Evolutionary conservation across 192 early-diverging fungal species (phyloP), one percentile per base, ranked within the genome.

Genomic region (Paraglomus occultum): DNA sequence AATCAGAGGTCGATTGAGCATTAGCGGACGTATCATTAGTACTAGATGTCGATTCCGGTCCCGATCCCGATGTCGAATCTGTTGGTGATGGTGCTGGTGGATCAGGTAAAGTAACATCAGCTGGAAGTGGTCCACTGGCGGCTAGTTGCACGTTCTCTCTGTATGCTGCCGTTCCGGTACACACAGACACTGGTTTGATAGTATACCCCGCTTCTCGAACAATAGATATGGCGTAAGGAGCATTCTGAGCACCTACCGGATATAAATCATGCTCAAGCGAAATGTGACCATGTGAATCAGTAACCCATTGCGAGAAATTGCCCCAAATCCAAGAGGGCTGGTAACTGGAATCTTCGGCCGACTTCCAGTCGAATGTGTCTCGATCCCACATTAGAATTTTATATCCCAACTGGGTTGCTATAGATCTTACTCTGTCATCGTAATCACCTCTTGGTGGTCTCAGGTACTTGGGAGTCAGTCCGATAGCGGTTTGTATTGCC

Each of bases 351-450:
- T 47, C 55, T 4, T 39, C 18, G 12, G 14, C 43, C 11, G 55
- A 49, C 42, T 46, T 52, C 23, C 69, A 70, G 39, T 80, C 78
- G 51, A 71, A 71, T 6, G 65, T 70, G 58, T 79, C 74, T 1
- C 63, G 61, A 53, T 63, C 61, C 78, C 78, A 79, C 17, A 76
- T 68, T 14, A 75, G 67, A 44, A 72, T 31, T 4, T 53, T 73
- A 50, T 76, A 76, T 8, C 72, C 89, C 69, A 93, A 67, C 53
- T 89, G 83, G 6, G 65, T 49, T 11, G 82, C 78, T 40, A 92
- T 87, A 68, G 70, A 76, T 18, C 91, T 82, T 31, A 91, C 83
- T 61, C 88, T 86, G 72, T 92, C 86, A 67, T 91, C 90, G 39
- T 88, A 74, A 68, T 92, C 89, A 53, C 84, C 84, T 75, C 74